Base-by-base conservation (phyloP, 73 alveolate genomes). In the Blepharisma japonicum region DNA sequence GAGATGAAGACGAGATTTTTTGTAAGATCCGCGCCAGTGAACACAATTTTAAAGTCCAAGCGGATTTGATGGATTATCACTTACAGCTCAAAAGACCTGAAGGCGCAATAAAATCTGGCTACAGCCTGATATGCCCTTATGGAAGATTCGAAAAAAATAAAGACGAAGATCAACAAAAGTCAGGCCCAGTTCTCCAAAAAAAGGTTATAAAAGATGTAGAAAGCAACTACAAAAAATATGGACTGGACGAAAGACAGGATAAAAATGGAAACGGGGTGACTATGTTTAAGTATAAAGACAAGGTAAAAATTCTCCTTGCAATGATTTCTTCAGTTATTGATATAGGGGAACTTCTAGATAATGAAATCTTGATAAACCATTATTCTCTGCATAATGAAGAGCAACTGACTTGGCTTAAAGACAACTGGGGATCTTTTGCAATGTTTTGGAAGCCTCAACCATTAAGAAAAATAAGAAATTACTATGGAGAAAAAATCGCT, bases 401-500 rank as follows among this genome's bases (percentile, higher is more conserved):
- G 11, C 45, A 70, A 4, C 45, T 70, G 11, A n/a, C 11, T n/a
- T 70, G 46, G 14, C 61, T 70, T 14, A 70, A 70, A 45, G 4
- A 45, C 9, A 45, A 70, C 21, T 70, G 80, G 80, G 74, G 50
- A 11, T 14, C 14, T 25, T 61, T 61, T 45, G 61, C 79, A n/a
- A 70, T 9, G 27, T 70, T 70, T 18, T 39, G 46, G 11, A 70
- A 70, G 61, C 11, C 14, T 39, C 66, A 70, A 5, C 32, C 18
- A 14, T 14, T 70, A 9, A 70, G 27, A 38, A 45, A 18, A 8
- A 70, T 70, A 7, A 25, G 80, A 39, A 45, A 25, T 9, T 70
- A 70, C 45, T 70, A 14, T n/a, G 80, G 80, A 9, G 80, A 70
- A 70, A 70, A 47, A 45, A 45, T 70, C 27, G 70, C 80, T 18